Evolutionary conservation across 1,139 yeast genomes (phyloP).

Genomic region (Scheffersomyces lignicola): DNA sequence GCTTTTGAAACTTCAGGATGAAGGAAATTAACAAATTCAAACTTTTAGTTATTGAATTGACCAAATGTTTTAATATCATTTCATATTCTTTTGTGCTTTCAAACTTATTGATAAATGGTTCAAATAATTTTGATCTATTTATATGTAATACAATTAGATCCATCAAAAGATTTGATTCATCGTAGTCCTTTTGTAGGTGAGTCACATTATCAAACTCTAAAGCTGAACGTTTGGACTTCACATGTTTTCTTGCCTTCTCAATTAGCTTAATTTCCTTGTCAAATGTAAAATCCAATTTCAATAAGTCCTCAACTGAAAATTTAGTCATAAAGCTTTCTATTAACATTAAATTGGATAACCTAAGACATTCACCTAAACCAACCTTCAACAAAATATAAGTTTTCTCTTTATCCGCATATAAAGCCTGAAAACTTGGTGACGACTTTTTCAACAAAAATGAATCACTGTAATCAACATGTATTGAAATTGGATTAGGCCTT

Average conservation of each 20-base stretch:
- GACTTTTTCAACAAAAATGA: conserved; percentile 21
- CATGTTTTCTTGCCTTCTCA: conserved; percentile 14
- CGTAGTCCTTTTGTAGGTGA: conserved; percentile 30
- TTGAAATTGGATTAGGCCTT: conserved; percentile 56
- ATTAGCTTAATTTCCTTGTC: conserved; percentile 39
- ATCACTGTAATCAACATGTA: conserved; percentile 35
- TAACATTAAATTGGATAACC: conserved; percentile 50
- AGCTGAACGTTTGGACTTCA: background rate
- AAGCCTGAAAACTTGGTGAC: conserved; percentile 17
- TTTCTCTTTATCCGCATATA: conserved; percentile 17
- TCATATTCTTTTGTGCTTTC: conserved; percentile 28
- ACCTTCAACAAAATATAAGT: conserved; percentile 38
- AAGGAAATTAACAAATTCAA: conserved; percentile 27
- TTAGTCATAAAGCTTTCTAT: conserved; percentile 54
- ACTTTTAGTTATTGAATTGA: conserved; percentile 39
- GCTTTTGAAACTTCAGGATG: conserved; percentile 14
- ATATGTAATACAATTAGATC: conserved; percentile 49
- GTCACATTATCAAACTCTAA: conserved; percentile 16
- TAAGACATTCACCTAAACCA: conserved; percentile 50
- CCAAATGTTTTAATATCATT: conserved; percentile 29
- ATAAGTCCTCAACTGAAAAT: conserved; percentile 39
- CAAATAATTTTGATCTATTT: conserved; percentile 52
- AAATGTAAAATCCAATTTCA: conserved; percentile 40
- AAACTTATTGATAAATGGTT: conserved; percentile 48
- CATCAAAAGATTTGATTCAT: conserved; percentile 35